phyloP scores from a whole-genome alignment of 306 rosid species.

The Hippophae gyantsensis region DNA sequence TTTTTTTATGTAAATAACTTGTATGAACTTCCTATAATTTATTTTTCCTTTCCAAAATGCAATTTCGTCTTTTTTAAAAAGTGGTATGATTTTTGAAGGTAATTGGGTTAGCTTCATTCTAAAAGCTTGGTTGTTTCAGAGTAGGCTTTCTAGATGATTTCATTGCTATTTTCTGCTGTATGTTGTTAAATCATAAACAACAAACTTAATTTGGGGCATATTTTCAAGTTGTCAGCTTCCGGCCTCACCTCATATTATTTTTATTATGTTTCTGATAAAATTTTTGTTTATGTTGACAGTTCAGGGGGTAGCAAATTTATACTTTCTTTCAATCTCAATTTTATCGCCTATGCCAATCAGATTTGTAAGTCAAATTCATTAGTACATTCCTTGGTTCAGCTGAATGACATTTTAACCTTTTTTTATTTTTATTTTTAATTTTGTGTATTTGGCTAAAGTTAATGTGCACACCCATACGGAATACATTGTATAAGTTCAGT shows the following conservation, averaged over 20 bases:
- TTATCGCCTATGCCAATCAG: constrained; percentile 89
- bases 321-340: constrained; percentile 89
- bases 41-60: too few species aligned
- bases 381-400: not conserved
- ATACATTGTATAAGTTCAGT: too few species aligned
- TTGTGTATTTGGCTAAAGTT: too few species aligned
- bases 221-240: constrained; percentile 1
- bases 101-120: not conserved
- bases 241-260: constrained; percentile 15
- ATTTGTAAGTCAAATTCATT: constrained; percentile 24
- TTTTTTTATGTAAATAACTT: too few species aligned
- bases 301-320: constrained; percentile 97
- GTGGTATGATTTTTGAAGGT: too few species aligned
- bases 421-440: too few species aligned
- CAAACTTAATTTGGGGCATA: not conserved
- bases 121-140: not conserved
- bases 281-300: constrained; percentile 57
- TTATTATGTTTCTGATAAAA: constrained; percentile 31
- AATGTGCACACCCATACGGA: too few species aligned
- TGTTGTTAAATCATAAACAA: not conserved
- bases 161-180: not conserved
- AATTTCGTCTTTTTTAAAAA: too few species aligned
- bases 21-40: too few species aligned
- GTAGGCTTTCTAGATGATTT: not conserved
- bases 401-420: too few species aligned